Percentiles rank a stretch among this genome's conserved stretches.
phyloP scores from a whole-genome alignment of 208 protist genomes.

The Trypanosoma vivax region DNA sequence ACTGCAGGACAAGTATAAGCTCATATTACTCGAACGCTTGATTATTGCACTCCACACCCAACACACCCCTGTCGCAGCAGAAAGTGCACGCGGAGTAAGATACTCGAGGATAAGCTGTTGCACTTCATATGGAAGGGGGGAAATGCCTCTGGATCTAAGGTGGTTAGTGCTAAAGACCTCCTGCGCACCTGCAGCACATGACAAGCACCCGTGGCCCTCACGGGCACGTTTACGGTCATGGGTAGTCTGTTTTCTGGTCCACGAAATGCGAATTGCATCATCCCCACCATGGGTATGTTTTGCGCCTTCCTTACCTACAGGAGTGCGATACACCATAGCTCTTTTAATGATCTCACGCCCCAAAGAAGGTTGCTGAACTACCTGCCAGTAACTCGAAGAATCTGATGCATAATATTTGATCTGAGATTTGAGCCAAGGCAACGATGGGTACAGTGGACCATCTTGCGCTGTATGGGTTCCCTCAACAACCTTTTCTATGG shows the following conservation, averaged over 20 bases:
- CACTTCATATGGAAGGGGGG: constrained; percentile 20
- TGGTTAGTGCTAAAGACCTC: too few species aligned
- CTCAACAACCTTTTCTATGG: neutral
- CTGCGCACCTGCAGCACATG: neutral
- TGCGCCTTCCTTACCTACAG: neutral
- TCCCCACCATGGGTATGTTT: neutral
- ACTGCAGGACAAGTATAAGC: constrained; percentile 13
- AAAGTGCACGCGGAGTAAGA: constrained; percentile 26
- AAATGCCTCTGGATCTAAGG: constrained; percentile 2
- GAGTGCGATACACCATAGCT: neutral
- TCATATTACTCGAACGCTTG: constrained; percentile 1
- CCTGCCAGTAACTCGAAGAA: constrained; percentile 12
- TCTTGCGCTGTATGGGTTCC: neutral
- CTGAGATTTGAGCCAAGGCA: constrained; percentile 14
- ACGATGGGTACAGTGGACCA: neutral
- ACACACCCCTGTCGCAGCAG: constrained; percentile 26
- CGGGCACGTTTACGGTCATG: neutral
- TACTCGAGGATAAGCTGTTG: constrained; percentile 26
- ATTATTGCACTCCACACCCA: constrained; percentile 20
- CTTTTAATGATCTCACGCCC: neutral
- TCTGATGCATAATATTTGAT: neutral
- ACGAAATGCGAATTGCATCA: constrained; percentile 7
- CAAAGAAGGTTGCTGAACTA: constrained; percentile 10
- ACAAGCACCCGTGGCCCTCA: neutral
- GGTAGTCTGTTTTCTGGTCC: neutral